Percentiles rank a stretch among this genome's conserved stretches.
These are phyloP conservation scores for Debaryomyces psychrophilus DNA, from an alignment of 1,139 yeast genomes.

Conservation along the genomic window DNA sequence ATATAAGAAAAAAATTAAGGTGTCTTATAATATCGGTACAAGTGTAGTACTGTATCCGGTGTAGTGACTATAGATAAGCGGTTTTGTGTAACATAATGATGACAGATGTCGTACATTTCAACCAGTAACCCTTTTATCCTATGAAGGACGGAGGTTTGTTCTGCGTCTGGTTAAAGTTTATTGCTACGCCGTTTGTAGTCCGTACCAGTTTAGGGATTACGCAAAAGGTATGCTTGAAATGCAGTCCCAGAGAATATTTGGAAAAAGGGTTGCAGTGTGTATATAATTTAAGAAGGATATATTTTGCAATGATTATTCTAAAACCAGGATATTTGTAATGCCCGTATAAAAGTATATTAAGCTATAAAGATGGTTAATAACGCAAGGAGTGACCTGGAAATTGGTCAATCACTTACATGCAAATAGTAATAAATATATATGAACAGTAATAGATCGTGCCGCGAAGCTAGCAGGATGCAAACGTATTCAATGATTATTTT, in stretches of 20 bases:
- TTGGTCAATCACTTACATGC: background rate
- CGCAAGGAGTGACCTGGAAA: background rate
- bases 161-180: no score
- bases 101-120: background rate
- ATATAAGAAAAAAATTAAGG: background rate
- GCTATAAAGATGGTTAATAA: background rate
- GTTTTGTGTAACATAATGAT: background rate
- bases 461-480: background rate
- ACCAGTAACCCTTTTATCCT: background rate
- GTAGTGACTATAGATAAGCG: constrained; percentile 3
- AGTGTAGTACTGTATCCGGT: background rate
- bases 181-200: no score
- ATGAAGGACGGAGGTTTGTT: no score
- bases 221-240: background rate
- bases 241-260: background rate
- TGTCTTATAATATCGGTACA: background rate
- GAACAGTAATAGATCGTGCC: background rate
- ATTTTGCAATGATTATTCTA: background rate
- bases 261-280: background rate
- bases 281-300: background rate
- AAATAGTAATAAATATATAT: background rate
- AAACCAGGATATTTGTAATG: background rate
- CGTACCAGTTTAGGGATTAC: background rate
- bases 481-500: background rate
- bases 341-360: background rate